These are phyloP conservation scores for Nakazawaea siamensis DNA, from an alignment of 805 yeast species.

Conservation along the genomic window DNA sequence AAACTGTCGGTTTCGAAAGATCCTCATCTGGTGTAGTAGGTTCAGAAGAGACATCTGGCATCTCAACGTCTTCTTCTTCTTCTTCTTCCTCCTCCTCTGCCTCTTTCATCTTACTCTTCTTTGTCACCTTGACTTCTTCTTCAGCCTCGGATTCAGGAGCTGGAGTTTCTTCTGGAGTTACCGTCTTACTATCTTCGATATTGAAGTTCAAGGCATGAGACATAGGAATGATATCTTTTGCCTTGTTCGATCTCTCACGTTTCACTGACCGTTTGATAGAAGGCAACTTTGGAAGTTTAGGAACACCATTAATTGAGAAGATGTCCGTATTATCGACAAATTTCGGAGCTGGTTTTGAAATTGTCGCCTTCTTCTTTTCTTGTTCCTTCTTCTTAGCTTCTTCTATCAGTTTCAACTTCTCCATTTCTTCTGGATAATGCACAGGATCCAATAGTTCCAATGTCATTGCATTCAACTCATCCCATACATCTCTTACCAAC, in stretches of 20 bases:
- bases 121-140: constrained; percentile 15
- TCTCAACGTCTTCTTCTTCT: constrained; percentile 1
- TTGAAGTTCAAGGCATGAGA: constrained; percentile 44
- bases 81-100: constrained; percentile 1
- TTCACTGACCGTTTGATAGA: constrained; percentile 4
- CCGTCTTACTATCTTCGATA: constrained; percentile 25
- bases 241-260: constrained; percentile 10
- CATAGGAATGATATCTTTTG: constrained; percentile 34
- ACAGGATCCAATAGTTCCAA: constrained; percentile 52
- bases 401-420: constrained; percentile 23
- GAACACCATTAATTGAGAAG: constrained; percentile 2
- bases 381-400: constrained; percentile 16
- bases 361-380: background rate
- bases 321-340: constrained; percentile 5
- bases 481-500: constrained; percentile 64
- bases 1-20: constrained; percentile 16
- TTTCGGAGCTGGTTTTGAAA: background rate
- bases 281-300: constrained; percentile 4
- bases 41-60: constrained; percentile 10
- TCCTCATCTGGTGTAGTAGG: constrained; percentile 23
- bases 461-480: constrained; percentile 59
- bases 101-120: background rate
- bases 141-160: constrained; percentile 8
- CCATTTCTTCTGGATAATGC: constrained; percentile 41
- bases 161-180: constrained; percentile 8